Base-by-base conservation (phyloP, 768 basidiomycete genomes). In the Astraeus odoratus region DNA sequence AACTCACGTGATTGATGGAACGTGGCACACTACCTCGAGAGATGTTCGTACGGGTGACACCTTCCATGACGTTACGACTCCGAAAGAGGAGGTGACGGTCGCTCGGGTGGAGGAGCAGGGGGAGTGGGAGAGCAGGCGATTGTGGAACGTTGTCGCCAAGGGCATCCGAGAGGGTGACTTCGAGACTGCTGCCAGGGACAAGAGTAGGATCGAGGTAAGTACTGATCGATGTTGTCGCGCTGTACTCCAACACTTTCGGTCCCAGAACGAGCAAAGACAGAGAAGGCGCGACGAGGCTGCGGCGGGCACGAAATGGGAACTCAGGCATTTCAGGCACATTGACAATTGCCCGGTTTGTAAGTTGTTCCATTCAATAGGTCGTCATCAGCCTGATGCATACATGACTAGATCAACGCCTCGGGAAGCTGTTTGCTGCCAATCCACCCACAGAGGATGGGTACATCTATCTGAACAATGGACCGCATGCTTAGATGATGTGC, bases 141-240 rank as follows among this genome's bases (percentile, higher is more conserved):
- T 96, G 48, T 98, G 95, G 95, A 64, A 69, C 50, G 71, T 76
- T 38, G 95, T 97, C 19, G 83, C 93, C 18, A 86, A 86, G 60
- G 95, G 95, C 12, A 98, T 98, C 48, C 69, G 85, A 44, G 85
- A 83, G 47, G 87, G 89, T 12, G 90, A 97, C 58, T 98, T 92
- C 59, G 95, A 99, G 42, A 67, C 72, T n/a, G 95, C 95, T 3
- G 84, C 84, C 48, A 70, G 66, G 53, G 95, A 93, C 61, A 97
- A 99, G 80, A 76, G 73, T 38, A 76, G 81, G 65, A 92, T 98
- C 38, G 95, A 98, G 85, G 91, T 86, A 47, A 18, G 66, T 64
- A 1, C 26, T 29, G 18, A 22, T 10, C 22, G 22, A 2, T 13
- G 16, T 8, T 23, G 22, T 6, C 2, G 10, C 10, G 3, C 37